Percentiles rank a stretch among this genome's conserved stretches.
These are phyloP conservation scores for Fagopyrum esculentum DNA, from an alignment of 148 eudicot species.

Conservation along the genomic window DNA sequence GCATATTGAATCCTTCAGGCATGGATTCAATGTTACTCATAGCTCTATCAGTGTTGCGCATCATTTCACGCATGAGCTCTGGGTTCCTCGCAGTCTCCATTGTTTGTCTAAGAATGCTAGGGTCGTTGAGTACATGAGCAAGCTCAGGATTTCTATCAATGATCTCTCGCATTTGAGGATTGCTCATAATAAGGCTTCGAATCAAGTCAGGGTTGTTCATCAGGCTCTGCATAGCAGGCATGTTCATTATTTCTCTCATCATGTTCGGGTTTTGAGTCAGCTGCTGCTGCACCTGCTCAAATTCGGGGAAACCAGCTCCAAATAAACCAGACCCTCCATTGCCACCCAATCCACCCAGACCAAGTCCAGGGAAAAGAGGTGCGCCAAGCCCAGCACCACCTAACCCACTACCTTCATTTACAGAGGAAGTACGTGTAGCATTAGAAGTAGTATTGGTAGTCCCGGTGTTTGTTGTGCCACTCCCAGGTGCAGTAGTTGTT, in stretches of 20 bases:
- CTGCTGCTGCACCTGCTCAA: slow-evolving; percentile 91
- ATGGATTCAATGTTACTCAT: slow-evolving; percentile 98
- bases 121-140: slow-evolving; percentile 87
- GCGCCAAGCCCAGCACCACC: slow-evolving; percentile 58
- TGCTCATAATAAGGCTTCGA: slow-evolving; percentile 79
- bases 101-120: slow-evolving; percentile 89
- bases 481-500: slow-evolving; percentile 30
- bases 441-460: slow-evolving; percentile 31
- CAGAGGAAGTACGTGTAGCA: slow-evolving; percentile 24
- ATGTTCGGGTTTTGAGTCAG: slow-evolving; percentile 85
- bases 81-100: slow-evolving; percentile 95
- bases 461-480: slow-evolving; percentile 26
- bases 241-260: slow-evolving; percentile 97
- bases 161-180: slow-evolving; percentile 97
- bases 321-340: slow-evolving; percentile 51
- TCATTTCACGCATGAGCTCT: slow-evolving; percentile 98
- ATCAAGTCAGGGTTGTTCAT: slow-evolving; percentile 92
- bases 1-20: slow-evolving; percentile 97
- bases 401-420: slow-evolving; percentile 36
- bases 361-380: slow-evolving; percentile 70
- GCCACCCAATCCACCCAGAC: slow-evolving; percentile 56
- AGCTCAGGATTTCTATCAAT: slow-evolving; percentile 95
- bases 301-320: slow-evolving; percentile 80
- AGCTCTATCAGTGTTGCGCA: slow-evolving; percentile 98
- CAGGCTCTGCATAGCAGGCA: slow-evolving; percentile 83